phyloP scores from a whole-genome alignment of 129 eudicot species.

The Arctium lappa region DNA sequence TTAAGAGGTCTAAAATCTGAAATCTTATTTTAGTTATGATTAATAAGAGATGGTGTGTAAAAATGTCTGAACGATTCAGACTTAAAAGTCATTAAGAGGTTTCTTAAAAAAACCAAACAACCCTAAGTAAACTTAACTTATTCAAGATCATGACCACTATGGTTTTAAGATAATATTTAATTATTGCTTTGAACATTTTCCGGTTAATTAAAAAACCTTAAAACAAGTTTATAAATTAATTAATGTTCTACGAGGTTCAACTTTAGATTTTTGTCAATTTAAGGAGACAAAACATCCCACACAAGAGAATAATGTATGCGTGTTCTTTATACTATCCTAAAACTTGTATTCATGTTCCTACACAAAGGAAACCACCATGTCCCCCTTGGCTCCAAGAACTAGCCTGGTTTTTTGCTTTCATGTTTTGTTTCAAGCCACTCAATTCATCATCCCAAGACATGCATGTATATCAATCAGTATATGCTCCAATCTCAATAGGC shows the following conservation, averaged over 20 bases:
- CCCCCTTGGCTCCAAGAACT: conserved; percentile 39
- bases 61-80: too few relatives aligned
- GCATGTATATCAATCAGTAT: not conserved
- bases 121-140: too few relatives aligned
- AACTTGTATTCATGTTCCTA: conserved; percentile 38
- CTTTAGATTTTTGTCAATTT: too few relatives aligned
- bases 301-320: conserved; percentile 28
- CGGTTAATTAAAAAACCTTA: not conserved
- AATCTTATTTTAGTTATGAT: too few relatives aligned
- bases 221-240: not conserved
- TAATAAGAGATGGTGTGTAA: too few relatives aligned
- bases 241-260: not conserved
- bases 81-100: too few relatives aligned
- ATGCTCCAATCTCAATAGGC: too few relatives aligned
- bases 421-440: not conserved
- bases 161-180: not conserved
- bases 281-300: conserved; percentile 43
- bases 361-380: conserved; percentile 46
- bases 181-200: not conserved
- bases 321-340: conserved; percentile 16
- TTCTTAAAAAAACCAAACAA: too few relatives aligned
- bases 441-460: not conserved
- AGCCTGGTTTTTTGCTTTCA: conserved; percentile 7
- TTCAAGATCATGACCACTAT: too few relatives aligned
- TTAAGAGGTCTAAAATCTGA: too few relatives aligned